These are phyloP conservation scores for Trametes cubensis DNA, from an alignment of 768 basidiomycete species.

Conservation along the genomic window DNA sequence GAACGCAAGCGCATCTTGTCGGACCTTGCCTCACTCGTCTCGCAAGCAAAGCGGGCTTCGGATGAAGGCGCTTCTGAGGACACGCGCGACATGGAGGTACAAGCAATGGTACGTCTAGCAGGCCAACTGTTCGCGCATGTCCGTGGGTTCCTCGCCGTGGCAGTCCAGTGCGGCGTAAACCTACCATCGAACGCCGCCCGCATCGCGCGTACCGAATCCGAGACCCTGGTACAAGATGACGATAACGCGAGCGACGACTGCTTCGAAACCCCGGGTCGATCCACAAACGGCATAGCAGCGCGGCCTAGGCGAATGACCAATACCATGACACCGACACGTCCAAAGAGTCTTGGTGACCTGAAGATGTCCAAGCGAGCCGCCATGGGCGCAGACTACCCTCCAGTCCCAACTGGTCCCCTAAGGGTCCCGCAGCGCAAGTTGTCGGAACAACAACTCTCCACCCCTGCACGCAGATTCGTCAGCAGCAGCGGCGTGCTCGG, in stretches of 20 bases:
- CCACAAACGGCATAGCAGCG: conserved; percentile 25
- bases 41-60: conserved; percentile 70
- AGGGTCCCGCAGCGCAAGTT: conserved; percentile 11
- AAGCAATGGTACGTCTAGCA: conserved; percentile 78
- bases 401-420: conserved; percentile 33
- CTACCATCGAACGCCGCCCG: conserved; percentile 42
- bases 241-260: conserved; percentile 15
- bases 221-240: conserved; percentile 33
- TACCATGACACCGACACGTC: conserved; percentile 39
- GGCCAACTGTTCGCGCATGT: conserved; percentile 82
- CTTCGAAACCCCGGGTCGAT: conserved; percentile 16
- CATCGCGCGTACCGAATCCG: conserved; percentile 31
- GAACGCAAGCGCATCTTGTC: conserved; percentile 84
- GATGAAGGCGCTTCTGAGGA: conserved; percentile 51
- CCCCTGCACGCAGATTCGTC: conserved; percentile 13
- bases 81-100: conserved; percentile 59
- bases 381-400: conserved; percentile 42
- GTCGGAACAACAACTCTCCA: conserved; percentile 20
- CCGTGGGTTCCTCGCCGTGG: conserved; percentile 75
- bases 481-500: conserved; percentile 6
- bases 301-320: conserved; percentile 13
- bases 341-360: conserved; percentile 58
- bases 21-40: conserved; percentile 79
- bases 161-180: conserved; percentile 73
- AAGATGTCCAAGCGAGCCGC: conserved; percentile 37